Percentiles rank a stretch among this genome's conserved stretches.
These are phyloP conservation scores for Mycena epipterygia DNA, from an alignment of 768 basidiomycete species.

Conservation along the genomic window DNA sequence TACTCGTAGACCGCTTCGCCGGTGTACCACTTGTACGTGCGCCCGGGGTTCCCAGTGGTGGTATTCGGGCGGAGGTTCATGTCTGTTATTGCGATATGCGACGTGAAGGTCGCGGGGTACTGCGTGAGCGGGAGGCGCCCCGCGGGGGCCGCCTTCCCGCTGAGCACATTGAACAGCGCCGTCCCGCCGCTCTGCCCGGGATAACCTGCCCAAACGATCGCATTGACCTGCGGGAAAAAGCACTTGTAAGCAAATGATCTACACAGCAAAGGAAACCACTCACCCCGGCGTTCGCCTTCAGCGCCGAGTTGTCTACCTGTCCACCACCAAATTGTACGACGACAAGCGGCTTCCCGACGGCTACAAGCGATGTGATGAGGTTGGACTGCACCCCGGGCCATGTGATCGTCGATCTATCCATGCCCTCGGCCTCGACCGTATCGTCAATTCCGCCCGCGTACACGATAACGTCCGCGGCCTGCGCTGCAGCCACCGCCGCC, in stretches of 20 bases:
- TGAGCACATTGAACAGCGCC: slow-evolving; percentile 65
- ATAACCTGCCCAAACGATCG: slow-evolving; percentile 71
- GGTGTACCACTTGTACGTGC: slow-evolving; percentile 72
- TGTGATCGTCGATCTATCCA: slow-evolving; percentile 61
- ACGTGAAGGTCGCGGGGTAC: slow-evolving; percentile 62
- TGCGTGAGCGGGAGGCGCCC: slow-evolving; percentile 69
- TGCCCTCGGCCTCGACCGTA: slow-evolving; percentile 60
- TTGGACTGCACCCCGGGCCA: slow-evolving; percentile 71
- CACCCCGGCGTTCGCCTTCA: slow-evolving; percentile 60
- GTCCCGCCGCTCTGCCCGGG: slow-evolving; percentile 68
- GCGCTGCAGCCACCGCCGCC: slow-evolving; percentile 64
- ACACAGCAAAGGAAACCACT: slow-evolving; percentile 20
- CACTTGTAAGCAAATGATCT: slow-evolving; percentile 35
- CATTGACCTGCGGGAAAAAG: slow-evolving; percentile 49
- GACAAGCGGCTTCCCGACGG: slow-evolving; percentile 62
- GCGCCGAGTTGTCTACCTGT: slow-evolving; percentile 62
- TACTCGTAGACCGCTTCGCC: slow-evolving; percentile 65
- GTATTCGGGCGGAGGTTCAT: slow-evolving; percentile 66
- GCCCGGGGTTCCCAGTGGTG: slow-evolving; percentile 57
- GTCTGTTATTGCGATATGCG: slow-evolving; percentile 68
- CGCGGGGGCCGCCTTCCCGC: slow-evolving; percentile 64
- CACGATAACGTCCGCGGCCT: slow-evolving; percentile 61
- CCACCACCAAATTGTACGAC: slow-evolving; percentile 71
- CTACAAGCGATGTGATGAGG: slow-evolving; percentile 58
- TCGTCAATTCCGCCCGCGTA: slow-evolving; percentile 69